Percentiles rank a stretch among this genome's conserved stretches.
phyloP scores from a whole-genome alignment of 1,139 yeast genomes.

The Meyerozyma elateridarum region DNA sequence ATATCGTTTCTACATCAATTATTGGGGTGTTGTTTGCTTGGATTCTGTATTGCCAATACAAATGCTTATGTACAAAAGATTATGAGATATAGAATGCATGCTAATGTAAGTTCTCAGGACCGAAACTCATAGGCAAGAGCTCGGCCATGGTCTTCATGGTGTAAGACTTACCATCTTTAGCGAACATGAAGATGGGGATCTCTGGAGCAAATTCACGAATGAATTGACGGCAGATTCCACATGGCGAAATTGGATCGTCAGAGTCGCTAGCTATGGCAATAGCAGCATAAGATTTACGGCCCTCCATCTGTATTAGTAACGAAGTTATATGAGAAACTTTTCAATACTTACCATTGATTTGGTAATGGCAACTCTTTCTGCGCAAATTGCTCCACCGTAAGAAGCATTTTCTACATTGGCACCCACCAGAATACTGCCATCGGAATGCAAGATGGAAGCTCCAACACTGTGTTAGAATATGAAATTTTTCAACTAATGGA shows the following conservation, averaged over 20 bases:
- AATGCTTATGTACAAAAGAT: no score
- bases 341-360: constrained; percentile 48
- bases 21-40: no score
- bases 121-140: constrained; percentile 78
- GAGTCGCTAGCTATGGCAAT: constrained; percentile 72
- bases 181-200: constrained; percentile 60
- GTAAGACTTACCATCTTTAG: constrained; percentile 40
- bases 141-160: constrained; percentile 50
- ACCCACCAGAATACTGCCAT: constrained; percentile 54
- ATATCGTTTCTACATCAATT: no score
- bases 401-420: constrained; percentile 94
- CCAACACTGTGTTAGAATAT: constrained; percentile 59
- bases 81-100: not conserved
- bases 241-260: constrained; percentile 65
- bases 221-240: constrained; percentile 92
- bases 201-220: constrained; percentile 66
- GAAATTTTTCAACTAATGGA: not conserved
- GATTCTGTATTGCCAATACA: no score
- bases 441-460: constrained; percentile 56
- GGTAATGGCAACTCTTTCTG: constrained; percentile 77
- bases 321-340: constrained; percentile 7
- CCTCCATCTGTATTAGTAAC: constrained; percentile 26
- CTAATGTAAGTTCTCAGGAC: constrained; percentile 59
- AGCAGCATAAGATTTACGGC: constrained; percentile 47
- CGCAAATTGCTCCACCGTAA: constrained; percentile 85